Conservation (phyloP, 352 stramenopile genomes). For the Globisporangium lucens region DNA sequence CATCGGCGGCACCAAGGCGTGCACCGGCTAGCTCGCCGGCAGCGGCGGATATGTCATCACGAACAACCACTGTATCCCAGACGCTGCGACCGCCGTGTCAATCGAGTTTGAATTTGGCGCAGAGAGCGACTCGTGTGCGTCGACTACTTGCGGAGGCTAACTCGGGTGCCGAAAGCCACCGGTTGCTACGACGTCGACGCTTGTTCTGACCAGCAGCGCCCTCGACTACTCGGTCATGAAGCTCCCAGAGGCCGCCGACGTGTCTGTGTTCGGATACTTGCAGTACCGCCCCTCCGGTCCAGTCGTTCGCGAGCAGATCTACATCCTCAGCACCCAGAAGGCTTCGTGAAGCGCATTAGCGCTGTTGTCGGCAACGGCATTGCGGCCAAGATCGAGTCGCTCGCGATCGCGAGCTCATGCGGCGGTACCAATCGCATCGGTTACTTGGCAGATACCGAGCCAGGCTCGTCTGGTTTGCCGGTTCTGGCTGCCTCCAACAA, state of each 20-base stretch:
- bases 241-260: conserved; percentile 21
- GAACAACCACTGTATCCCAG: conserved; percentile 43
- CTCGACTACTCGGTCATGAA: conserved; percentile 51
- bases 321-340: conserved; percentile 46
- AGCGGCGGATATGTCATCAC: conserved; percentile 43
- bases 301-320: conserved; percentile 34
- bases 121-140: conserved; percentile 27
- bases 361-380: conserved; percentile 25
- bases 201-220: conserved; percentile 19
- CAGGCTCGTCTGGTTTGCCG: conserved; percentile 41
- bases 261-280: conserved; percentile 32
- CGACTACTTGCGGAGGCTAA: conserved; percentile 22
- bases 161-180: conserved; percentile 17
- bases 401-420: conserved; percentile 6
- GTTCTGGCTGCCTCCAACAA: conserved; percentile 42
- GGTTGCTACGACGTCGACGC: conserved; percentile 24
- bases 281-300: conserved; percentile 27
- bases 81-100: conserved; percentile 15
- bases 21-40: conserved; percentile 43
- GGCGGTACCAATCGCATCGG: conserved; percentile 19
- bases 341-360: conserved; percentile 34
- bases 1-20: conserved; percentile 25
- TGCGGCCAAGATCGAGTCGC: conserved; percentile 22
- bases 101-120: conserved; percentile 38
- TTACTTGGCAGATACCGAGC: conserved; percentile 43